Evolutionary conservation across 2,329 filamentous ascomycete genomes (phyloP), one percentile per base, ranked within the genome.

Genomic region (Phialophora expanda): DNA sequence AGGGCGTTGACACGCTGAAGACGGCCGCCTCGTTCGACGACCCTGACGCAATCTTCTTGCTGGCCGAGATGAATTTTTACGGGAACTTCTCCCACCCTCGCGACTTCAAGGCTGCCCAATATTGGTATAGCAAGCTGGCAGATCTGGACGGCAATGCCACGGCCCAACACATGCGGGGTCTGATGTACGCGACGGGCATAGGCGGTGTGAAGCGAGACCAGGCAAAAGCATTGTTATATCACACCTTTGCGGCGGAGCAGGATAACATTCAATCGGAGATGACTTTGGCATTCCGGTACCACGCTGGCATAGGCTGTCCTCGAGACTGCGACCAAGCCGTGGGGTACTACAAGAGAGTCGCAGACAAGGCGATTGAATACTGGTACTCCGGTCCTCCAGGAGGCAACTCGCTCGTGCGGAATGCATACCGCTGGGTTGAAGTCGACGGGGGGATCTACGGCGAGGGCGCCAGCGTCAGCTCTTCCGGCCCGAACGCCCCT

Each of bases 31-130:
- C 82, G 7, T 73, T 82, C 51, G 79, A 84, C 70, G 78, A 81
- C 44, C 85, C 91, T 1, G 93, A 99, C 76, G 95, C 95, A 4
- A 86, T 98, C 54, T 97, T 90, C 75, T 83, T 96, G 17, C 84
- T 99, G 26, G 95, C 92, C 20, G 92, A 99, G 76, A 89, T 99
- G 85, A 97, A 96, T 81, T 98, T 98, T 78, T 93, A 95, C 74
- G 95, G 95, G 76, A 97, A 98, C 78, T 96, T 90, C 78, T 90
- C 91, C 24, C 86, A 97, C 74, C 93, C 94, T 1, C 86, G 89
- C 70, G 88, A 97, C 75, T 92, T 97, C 72, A 83, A 86, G 34
- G 84, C 86, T 56, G 92, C 95, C 0, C 97, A 96, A 76, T 83
- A 86, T 70, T 86, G 92, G 80, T 99, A 98, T 78, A 83, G 90